Percentiles rank a stretch among this genome's conserved stretches.
Evolutionary conservation across 2,329 filamentous ascomycete species (phyloP).

Genomic region (Albifimbria verrucaria): DNA sequence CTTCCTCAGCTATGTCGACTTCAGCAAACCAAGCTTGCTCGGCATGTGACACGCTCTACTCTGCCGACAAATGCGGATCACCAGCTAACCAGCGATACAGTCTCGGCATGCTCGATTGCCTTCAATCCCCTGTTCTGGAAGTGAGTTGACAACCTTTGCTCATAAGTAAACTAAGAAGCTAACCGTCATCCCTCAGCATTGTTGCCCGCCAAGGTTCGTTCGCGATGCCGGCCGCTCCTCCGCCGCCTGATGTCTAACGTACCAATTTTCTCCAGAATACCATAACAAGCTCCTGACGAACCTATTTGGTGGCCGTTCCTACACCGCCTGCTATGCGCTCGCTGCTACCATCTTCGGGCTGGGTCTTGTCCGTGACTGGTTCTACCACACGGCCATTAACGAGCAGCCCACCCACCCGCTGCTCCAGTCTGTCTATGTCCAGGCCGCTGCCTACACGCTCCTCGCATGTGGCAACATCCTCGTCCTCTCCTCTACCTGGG

Average conservation of each 20-base stretch:
- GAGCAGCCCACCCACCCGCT: conserved; percentile 71
- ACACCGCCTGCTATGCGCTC: conserved; percentile 83
- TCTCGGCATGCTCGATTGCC: conserved; percentile 75
- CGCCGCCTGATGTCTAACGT: too few species aligned
- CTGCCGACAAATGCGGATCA: background rate
- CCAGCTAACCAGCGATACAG: conserved; percentile 43
- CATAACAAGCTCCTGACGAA: conserved; percentile 85
- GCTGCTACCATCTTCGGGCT: conserved; percentile 87
- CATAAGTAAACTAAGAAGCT: conserved; percentile 18
- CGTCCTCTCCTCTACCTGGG: conserved; percentile 86
- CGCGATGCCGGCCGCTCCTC: conserved; percentile 1
- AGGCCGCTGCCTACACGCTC: conserved; percentile 66
- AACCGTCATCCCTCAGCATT: conserved; percentile 53
- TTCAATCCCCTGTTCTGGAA: conserved; percentile 99
- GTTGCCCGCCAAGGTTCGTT: conserved; percentile 73
- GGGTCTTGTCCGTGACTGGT: conserved; percentile 80
- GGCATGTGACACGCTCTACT: conserved; percentile 43
- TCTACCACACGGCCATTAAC: conserved; percentile 82
- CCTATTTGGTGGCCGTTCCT: conserved; percentile 74
- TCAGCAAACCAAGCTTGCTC: conserved; percentile 63
- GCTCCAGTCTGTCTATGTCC: conserved; percentile 58
- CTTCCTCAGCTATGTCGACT: conserved; percentile 63
- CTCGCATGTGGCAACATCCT: conserved; percentile 76
- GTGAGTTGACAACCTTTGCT: conserved; percentile 52
- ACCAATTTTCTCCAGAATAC: conserved; percentile 79